These are phyloP conservation scores for Pythium periplocum DNA, from an alignment of 352 stramenopile species.

Conservation along the genomic window DNA sequence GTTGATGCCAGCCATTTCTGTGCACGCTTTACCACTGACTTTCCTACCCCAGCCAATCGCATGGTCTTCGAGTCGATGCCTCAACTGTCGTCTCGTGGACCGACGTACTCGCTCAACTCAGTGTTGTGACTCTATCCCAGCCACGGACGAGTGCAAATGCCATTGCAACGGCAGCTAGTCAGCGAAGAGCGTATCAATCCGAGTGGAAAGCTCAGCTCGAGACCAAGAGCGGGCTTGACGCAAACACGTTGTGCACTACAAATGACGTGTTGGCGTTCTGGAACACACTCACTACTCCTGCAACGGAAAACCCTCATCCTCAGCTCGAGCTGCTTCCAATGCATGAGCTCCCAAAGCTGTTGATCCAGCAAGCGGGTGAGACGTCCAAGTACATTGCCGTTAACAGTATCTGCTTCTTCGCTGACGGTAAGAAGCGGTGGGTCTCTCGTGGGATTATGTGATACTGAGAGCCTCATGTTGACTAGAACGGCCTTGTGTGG, in stretches of 20 bases:
- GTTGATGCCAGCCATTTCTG: conserved; percentile 3
- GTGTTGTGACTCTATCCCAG: background rate
- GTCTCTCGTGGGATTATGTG: background rate
- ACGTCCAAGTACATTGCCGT: conserved; percentile 34
- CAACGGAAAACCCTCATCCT: background rate
- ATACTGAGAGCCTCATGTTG: background rate
- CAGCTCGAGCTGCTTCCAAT: conserved; percentile 26
- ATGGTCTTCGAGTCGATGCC: background rate
- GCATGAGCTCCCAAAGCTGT: conserved; percentile 24
- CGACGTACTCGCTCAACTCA: background rate
- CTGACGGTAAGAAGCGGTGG: conserved; percentile 31
- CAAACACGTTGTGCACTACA: background rate
- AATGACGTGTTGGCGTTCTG: background rate
- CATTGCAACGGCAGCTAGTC: background rate
- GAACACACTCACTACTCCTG: background rate
- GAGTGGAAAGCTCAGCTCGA: background rate
- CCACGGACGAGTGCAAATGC: background rate
- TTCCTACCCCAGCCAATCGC: conserved; percentile 2
- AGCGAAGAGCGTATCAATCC: background rate
- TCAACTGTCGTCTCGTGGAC: background rate
- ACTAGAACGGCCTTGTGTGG: conserved; percentile 45
- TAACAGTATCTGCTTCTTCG: conserved; percentile 77
- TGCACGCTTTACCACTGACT: background rate
- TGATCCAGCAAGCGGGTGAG: conserved; percentile 19
- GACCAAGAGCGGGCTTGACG: too few species aligned